Conservation (phyloP, 352 stramenopile species). For the Aphanomyces astaci region DNA sequence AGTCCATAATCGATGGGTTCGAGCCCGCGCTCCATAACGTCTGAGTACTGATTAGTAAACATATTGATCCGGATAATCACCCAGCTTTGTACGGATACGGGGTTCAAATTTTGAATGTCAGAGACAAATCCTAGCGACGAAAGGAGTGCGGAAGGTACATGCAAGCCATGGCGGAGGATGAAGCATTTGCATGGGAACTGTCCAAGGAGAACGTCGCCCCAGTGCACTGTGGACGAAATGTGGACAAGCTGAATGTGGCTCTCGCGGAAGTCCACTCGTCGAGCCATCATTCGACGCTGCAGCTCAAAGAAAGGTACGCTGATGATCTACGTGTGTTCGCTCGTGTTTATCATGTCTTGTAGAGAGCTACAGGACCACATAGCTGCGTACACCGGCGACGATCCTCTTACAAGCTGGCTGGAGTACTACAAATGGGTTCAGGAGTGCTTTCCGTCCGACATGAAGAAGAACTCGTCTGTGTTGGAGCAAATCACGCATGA, state of each 20-base stretch:
- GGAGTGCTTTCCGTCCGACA: slow-evolving; percentile 74
- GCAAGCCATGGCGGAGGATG: slow-evolving; percentile 12
- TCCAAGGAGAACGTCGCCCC: slow-evolving; percentile 86
- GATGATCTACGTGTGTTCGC: background rate
- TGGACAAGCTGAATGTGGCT: slow-evolving; percentile 71
- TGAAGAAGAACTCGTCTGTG: slow-evolving; percentile 60
- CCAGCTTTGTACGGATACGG: background rate
- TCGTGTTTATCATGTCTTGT: background rate
- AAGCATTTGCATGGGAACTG: slow-evolving; percentile 73
- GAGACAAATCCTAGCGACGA: no score
- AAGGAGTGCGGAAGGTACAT: no score
- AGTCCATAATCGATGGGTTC: no score
- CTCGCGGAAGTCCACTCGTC: slow-evolving; percentile 48
- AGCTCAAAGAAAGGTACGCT: slow-evolving; percentile 34
- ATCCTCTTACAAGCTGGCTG: slow-evolving; percentile 59
- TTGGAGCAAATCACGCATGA: slow-evolving; percentile 67
- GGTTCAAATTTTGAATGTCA: slow-evolving; percentile 14
- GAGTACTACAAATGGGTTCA: slow-evolving; percentile 77
- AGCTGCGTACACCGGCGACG: slow-evolving; percentile 26
- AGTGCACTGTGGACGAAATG: slow-evolving; percentile 67
- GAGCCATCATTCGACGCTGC: slow-evolving; percentile 47
- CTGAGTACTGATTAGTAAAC: no score
- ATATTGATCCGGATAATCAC: background rate
- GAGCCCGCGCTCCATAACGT: no score
- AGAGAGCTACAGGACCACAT: background rate